Conservation (phyloP, 805 yeast species). For the Maudiozyma saulgeensis region DNA sequence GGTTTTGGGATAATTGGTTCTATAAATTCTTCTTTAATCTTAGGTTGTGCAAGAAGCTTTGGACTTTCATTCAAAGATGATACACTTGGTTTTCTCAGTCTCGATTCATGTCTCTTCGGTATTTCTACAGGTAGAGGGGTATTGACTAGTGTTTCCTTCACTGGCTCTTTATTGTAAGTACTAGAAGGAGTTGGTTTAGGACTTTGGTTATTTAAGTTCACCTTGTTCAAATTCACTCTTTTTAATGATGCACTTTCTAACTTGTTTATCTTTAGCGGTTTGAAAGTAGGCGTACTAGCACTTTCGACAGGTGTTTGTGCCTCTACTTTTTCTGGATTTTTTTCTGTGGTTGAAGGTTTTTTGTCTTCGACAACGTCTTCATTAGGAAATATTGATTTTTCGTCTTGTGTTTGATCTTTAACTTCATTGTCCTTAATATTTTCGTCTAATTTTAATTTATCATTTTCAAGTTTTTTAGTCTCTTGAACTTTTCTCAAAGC, state of each 20-base stretch:
- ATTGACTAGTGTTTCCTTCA: neutral
- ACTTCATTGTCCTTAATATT: neutral
- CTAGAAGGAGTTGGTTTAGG: neutral
- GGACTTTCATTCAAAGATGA: neutral
- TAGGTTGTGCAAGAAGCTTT: neutral
- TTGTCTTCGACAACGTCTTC: too few relatives aligned
- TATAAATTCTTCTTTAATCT: neutral
- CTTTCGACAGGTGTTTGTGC: neutral
- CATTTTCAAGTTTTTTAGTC: conserved; percentile 1
- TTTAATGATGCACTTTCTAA: neutral
- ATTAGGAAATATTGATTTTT: neutral
- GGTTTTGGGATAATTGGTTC: neutral
- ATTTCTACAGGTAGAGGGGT: neutral
- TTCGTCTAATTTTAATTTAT: neutral
- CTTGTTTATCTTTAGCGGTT: conserved; percentile 3
- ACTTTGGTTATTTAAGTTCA: neutral
- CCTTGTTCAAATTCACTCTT: conserved; percentile 1
- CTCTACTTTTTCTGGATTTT: neutral
- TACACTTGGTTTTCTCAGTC: neutral
- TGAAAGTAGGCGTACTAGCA: neutral
- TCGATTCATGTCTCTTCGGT: neutral
- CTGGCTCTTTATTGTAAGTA: too few relatives aligned
- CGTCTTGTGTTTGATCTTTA: neutral
- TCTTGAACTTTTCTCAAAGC: conserved; percentile 12
- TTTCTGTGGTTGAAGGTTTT: too few relatives aligned